Conservation (phyloP, 2,329 filamentous ascomycete genomes). For the Verticillium longisporum region DNA sequence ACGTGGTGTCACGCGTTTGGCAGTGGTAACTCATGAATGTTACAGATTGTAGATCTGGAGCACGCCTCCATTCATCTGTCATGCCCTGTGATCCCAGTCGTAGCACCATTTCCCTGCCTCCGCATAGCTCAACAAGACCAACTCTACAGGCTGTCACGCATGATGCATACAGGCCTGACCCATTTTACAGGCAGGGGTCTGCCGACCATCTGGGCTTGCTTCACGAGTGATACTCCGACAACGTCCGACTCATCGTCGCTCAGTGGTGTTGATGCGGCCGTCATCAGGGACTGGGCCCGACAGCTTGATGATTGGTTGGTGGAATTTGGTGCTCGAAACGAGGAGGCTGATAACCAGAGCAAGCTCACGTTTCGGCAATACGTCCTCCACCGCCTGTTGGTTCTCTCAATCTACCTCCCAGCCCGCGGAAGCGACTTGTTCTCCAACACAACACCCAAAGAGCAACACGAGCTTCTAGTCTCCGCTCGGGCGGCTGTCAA, state of each 20-base stretch:
- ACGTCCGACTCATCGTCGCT: conserved; percentile 19
- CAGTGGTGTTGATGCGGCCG: conserved; percentile 29
- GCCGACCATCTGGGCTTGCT: conserved; percentile 35
- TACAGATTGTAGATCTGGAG: conserved; percentile 35
- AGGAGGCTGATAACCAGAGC: conserved; percentile 24
- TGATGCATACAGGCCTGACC: conserved; percentile 35
- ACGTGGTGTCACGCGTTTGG: not conserved
- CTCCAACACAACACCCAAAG: conserved; percentile 26
- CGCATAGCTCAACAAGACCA: conserved; percentile 30
- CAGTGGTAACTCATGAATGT: conserved; percentile 4
- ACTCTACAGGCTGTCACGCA: conserved; percentile 31
- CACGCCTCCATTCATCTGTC: conserved; percentile 34
- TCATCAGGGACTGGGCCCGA: conserved; percentile 34
- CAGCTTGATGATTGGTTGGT: conserved; percentile 34
- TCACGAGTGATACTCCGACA: conserved; percentile 17
- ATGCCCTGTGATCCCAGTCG: conserved; percentile 31
- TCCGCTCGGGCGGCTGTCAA: conserved; percentile 32
- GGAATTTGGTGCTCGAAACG: conserved; percentile 23
- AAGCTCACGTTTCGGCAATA: conserved; percentile 33
- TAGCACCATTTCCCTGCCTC: conserved; percentile 27
- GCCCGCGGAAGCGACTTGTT: conserved; percentile 31
- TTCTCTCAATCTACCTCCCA: conserved; percentile 35
- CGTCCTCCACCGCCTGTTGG: conserved; percentile 31
- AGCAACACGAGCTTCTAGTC: conserved; percentile 31
- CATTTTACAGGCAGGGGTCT: conserved; percentile 33